Evolutionary conservation across 2,329 filamentous ascomycete species (phyloP), one percentile per base, ranked within the genome.

Genomic region (Sordariomycetes sp.): DNA sequence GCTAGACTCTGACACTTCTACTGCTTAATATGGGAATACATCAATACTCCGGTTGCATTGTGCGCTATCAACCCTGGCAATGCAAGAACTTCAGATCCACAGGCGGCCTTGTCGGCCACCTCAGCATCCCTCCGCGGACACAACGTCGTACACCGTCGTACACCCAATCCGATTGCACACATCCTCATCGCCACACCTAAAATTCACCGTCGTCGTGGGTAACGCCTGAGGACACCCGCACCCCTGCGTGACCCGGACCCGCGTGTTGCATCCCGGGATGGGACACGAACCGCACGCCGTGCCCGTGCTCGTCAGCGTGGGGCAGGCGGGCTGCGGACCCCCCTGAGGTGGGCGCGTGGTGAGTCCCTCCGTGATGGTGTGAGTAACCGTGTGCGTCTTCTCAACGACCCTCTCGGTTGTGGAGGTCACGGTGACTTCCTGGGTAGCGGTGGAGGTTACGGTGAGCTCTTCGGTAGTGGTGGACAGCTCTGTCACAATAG

Each of bases 121-220:
- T 37, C 43, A 57, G 20, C 55, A 28, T 4, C 28, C 28, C 16
- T 28, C 16, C 18, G 25, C 40, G 7, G 55, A 51, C 12, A 24
- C 40, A 11, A 51, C 43, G 18, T 51, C 37, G 16, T 57, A 57
- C 25, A 57, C n/a, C 14, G 55, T 57, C 28, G 55, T 51, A 37
- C 55, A 57, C 24, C 55, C 55, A 37, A 57, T 51, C 25, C 43
- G 34, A 34, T 57, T 57, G 20, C 55, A 57, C 18, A 51, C 28
- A 6, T 40, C 55, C 25, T 40, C 5, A 16, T 40, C 55, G 4
- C 16, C 35, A 25, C 55, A 57, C 35, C 20, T n/a, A n/a, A 57
- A 57, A 12, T 57, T 37, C 18, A 57, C 55, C 25, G 55, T 57
- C 24, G 55, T 20, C 3, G 55, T 57, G 10, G 46, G 55, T 8